Evolutionary conservation across 768 basidiomycete genomes (phyloP).

Genomic region (Calocera cornea): DNA sequence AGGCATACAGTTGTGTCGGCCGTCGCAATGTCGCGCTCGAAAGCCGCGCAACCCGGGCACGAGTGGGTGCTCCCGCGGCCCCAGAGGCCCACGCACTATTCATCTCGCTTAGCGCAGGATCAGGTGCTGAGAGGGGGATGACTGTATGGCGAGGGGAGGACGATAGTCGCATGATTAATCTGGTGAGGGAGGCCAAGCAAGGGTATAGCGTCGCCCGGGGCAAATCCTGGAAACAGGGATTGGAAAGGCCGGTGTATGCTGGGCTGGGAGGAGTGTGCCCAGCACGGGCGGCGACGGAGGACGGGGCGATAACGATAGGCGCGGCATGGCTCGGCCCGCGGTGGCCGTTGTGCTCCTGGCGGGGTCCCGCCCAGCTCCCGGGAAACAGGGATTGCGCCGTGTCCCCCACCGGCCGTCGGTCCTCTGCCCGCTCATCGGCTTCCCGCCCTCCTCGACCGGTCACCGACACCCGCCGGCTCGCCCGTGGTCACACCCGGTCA

Average conservation of each 20-base stretch:
- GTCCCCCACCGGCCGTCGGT: neutral
- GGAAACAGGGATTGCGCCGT: neutral
- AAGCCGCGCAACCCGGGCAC: neutral
- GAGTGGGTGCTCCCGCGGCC: too few relatives aligned
- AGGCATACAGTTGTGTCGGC: neutral
- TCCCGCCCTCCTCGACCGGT: too few relatives aligned
- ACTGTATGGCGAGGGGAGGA: too few relatives aligned
- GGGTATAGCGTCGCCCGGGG: neutral
- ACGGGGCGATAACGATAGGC: neutral
- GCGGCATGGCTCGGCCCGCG: neutral
- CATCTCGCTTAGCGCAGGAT: neutral
- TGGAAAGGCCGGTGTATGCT: neutral
- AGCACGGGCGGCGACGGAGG: neutral
- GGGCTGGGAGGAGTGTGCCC: too few relatives aligned
- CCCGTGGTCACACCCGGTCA: too few relatives aligned
- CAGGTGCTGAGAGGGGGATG: neutral
- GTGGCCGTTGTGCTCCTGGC: neutral
- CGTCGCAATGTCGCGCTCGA: neutral
- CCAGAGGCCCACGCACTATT: neutral
- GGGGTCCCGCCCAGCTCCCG: neutral
- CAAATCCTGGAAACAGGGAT: conserved; percentile 1
- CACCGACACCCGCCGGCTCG: too few relatives aligned
- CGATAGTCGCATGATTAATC: neutral
- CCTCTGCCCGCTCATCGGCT: too few relatives aligned
- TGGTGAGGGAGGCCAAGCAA: neutral